phyloP scores from a whole-genome alignment of 2,329 filamentous ascomycete species.

The Nemania bipapillata region DNA sequence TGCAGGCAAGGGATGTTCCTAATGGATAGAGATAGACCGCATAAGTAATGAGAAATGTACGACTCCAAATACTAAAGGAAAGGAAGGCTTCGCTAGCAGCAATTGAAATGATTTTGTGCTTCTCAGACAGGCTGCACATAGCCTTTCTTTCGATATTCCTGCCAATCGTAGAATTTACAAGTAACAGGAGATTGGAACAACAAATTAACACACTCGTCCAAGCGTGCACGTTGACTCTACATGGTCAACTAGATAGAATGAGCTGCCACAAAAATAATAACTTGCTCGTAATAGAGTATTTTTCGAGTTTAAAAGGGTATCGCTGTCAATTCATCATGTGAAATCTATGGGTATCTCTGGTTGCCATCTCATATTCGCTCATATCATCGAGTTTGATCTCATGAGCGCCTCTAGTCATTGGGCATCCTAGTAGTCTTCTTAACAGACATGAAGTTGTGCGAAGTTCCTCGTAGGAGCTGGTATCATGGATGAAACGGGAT shows the following conservation, averaged over 20 bases:
- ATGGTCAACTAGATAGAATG: neutral
- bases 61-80: neutral
- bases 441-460: neutral
- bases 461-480: neutral
- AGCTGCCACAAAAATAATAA: neutral
- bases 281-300: neutral
- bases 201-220: no score
- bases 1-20: neutral
- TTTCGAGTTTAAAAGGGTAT: neutral
- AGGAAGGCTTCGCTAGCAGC: neutral
- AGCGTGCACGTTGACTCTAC: no score
- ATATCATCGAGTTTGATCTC: neutral
- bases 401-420: neutral
- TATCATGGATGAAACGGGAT: neutral
- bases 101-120: neutral
- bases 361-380: constrained; percentile 1
- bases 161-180: neutral
- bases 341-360: constrained; percentile 33
- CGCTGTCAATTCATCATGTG: neutral
- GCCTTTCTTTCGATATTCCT: neutral
- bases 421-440: neutral
- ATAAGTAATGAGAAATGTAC: constrained; percentile 22
- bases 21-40: constrained; percentile 27
- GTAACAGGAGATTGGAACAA: neutral
- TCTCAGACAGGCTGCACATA: neutral